Evolutionary conservation across 2,329 filamentous ascomycete genomes (phyloP).

Genomic region (Curvularia verruculosa): DNA sequence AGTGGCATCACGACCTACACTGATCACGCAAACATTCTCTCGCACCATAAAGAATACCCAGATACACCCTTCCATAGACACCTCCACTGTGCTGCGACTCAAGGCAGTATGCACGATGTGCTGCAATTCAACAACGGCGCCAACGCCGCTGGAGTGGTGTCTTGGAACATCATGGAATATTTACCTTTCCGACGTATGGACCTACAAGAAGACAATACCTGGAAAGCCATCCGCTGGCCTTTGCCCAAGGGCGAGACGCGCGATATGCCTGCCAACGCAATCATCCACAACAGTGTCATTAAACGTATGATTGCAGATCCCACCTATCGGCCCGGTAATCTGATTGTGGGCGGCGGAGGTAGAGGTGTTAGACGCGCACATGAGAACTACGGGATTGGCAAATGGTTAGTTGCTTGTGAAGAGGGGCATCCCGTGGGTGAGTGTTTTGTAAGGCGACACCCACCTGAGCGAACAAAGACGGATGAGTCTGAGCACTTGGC

Average conservation of each 20-base stretch:
- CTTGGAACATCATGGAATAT: constrained; percentile 82
- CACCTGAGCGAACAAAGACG: constrained; percentile 15
- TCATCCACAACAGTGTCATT: constrained; percentile 77
- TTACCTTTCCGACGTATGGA: constrained; percentile 84
- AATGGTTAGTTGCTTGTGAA: constrained; percentile 71
- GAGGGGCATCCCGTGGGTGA: constrained; percentile 73
- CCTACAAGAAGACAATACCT: constrained; percentile 71
- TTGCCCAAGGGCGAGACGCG: constrained; percentile 77
- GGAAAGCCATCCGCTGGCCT: constrained; percentile 82
- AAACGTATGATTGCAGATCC: constrained; percentile 69
- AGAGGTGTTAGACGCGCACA: constrained; percentile 69
- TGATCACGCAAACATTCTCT: constrained; percentile 25
- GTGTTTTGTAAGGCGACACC: constrained; percentile 60
- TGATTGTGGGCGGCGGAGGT: constrained; percentile 80
- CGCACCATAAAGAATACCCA: constrained; percentile 28
- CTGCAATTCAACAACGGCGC: constrained; percentile 69
- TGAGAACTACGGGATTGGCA: constrained; percentile 67
- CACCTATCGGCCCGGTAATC: constrained; percentile 75
- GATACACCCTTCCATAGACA: constrained; percentile 60
- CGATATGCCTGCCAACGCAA: constrained; percentile 73
- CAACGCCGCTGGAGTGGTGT: constrained; percentile 60
- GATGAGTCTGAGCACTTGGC: constrained; percentile 4
- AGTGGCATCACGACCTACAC: constrained; percentile 13
- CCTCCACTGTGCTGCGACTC: constrained; percentile 62
- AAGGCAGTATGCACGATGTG: constrained; percentile 71